A percentile compares a stretch with the other conserved stretches of the same genome.
Conservation (phyloP, 2,329 filamentous ascomycete species). For the Aureobasidium sp. region DNA sequence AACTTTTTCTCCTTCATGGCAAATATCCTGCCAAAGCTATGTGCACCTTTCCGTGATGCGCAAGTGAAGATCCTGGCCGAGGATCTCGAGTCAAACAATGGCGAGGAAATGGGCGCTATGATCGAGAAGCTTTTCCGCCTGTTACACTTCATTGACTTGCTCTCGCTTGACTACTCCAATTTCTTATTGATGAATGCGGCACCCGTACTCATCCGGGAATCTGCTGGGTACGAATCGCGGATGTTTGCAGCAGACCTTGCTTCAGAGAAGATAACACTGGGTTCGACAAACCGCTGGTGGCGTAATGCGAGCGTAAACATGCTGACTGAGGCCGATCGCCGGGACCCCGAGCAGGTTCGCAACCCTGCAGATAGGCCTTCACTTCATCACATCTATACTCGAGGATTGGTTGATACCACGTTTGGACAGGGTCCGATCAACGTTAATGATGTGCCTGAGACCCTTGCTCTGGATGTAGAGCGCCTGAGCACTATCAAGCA, state of each 20-base stretch:
- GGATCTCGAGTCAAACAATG: slow-evolving; percentile 42
- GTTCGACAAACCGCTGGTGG: slow-evolving; percentile 60
- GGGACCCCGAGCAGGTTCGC: slow-evolving; percentile 62
- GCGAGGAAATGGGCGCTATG: slow-evolving; percentile 35
- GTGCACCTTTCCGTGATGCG: slow-evolving; percentile 71
- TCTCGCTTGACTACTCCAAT: slow-evolving; percentile 76
- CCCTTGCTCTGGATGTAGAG: slow-evolving; percentile 60
- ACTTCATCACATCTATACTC: slow-evolving; percentile 64
- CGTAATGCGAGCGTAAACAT: slow-evolving; percentile 56
- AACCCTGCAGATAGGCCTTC: slow-evolving; percentile 57
- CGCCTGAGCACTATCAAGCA: slow-evolving; percentile 54
- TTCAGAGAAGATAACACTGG: slow-evolving; percentile 46
- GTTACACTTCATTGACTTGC: slow-evolving; percentile 66
- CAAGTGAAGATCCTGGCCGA: slow-evolving; percentile 63
- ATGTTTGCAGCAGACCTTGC: slow-evolving; percentile 61
- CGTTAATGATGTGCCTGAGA: slow-evolving; percentile 59
- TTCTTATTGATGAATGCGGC: slow-evolving; percentile 67
- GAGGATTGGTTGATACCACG: slow-evolving; percentile 67
- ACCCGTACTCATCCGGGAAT: slow-evolving; percentile 63
- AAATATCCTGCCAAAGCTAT: slow-evolving; percentile 67
- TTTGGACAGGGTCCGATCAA: slow-evolving; percentile 56
- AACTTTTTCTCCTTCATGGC: slow-evolving; percentile 74
- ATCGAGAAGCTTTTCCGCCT: slow-evolving; percentile 71
- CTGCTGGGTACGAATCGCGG: slow-evolving; percentile 66
- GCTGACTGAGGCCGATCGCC: slow-evolving; percentile 56